Base-by-base conservation (phyloP, 2,329 filamentous ascomycete species). In the Xylaria sp. region DNA sequence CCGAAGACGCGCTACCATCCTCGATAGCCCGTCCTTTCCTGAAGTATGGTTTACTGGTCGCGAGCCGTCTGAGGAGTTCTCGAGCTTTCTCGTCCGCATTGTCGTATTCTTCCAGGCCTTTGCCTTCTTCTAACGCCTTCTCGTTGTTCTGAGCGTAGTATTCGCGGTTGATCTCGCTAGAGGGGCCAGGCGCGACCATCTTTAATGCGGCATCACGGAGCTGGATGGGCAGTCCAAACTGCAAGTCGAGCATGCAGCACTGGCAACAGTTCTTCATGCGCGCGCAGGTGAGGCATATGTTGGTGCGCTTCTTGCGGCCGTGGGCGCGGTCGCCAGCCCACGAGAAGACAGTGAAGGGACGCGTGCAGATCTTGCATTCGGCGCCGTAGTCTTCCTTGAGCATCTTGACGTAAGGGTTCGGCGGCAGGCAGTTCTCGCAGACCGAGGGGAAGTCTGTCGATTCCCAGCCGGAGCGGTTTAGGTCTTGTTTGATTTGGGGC, bases 391-490 rank as follows among this genome's bases (percentile, higher is more conserved):
- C 94, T 75, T 98, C 93, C 79, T 99, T 99, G 64, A 99, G 84
- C 94, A 99, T 98, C 79, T 98, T 95, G 45, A 99, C 95, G 74
- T 96, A 99, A 1, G 94, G 94, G 72, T 98, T 98, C 65, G 97
- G 94, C 15, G 94, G 94, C 2, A 99, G 86, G 76, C 95, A 99
- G 74, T 89, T 93, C 79, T 99, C 95, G 82, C 88, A 95, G 35
- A 95, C 90, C 2, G 91, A 94, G 8, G 92, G 92, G 73, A 95
- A 93, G 77, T 95, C 92, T 51, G 92, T 95, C 33, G 92, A 91
- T 79, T 99, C 95, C 93, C 94, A 97, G 63, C 95, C 95, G 17
- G 93, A 95, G 57, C 95, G 88, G 80, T 98, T 97, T 49, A 97
- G 85, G 75, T 97, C 94, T 76, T 96, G 91, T 78, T 98, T 97